Evolutionary conservation across 768 basidiomycete species (phyloP).

Genomic region (Pleurotus tuber-regium): DNA sequence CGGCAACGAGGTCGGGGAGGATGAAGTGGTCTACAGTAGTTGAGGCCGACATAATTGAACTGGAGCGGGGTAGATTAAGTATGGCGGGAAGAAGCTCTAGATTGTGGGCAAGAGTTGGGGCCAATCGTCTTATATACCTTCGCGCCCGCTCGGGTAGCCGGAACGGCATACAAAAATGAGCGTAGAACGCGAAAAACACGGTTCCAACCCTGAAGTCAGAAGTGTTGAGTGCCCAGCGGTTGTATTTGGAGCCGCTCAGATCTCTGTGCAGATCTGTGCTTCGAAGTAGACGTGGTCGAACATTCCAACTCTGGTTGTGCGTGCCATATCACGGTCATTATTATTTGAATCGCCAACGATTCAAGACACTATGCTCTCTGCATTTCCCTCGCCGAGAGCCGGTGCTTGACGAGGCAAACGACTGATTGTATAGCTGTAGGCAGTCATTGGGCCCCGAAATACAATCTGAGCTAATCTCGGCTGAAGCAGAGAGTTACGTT

Average conservation of each 20-base stretch:
- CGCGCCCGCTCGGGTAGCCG: background rate
- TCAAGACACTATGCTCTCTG: too few species aligned
- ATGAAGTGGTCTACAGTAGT: slow-evolving; percentile 11
- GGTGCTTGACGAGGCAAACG: too few species aligned
- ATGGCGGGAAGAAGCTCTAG: slow-evolving; percentile 4
- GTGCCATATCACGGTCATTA: too few species aligned
- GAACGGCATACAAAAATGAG: slow-evolving; percentile 1
- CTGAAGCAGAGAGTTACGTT: background rate
- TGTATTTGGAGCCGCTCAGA: slow-evolving; percentile 1
- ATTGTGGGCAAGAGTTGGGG: background rate
- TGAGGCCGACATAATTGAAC: background rate
- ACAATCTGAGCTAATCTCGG: background rate
- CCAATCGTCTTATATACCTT: background rate
- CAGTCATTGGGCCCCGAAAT: background rate
- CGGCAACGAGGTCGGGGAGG: slow-evolving; percentile 27
- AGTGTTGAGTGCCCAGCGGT: background rate
- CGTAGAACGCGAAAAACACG: slow-evolving; percentile 2
- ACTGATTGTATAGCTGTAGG: too few species aligned
- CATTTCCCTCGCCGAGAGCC: too few species aligned
- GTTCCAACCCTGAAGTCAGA: background rate
- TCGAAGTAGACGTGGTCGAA: background rate
- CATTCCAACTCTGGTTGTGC: background rate
- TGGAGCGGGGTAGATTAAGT: slow-evolving; percentile 6
- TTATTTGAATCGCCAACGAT: too few species aligned
- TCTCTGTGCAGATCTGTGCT: slow-evolving; percentile 6